Evolutionary conservation across 1,139 yeast species (phyloP).

Genomic region (Yamadazyma aaseri): DNA sequence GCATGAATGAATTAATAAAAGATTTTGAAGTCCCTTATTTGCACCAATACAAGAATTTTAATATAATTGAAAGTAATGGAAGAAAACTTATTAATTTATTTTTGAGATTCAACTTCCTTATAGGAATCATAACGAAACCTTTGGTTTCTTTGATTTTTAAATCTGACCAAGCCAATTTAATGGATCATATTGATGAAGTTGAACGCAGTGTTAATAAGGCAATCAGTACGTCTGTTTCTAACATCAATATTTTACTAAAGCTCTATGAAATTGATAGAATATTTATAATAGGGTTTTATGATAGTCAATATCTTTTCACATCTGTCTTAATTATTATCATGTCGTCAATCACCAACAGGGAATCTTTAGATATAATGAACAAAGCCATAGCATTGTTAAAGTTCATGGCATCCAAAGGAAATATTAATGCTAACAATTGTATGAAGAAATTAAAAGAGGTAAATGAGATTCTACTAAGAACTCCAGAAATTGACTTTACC

Average conservation of each 20-base stretch:
- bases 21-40: slow-evolving; percentile 35
- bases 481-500: slow-evolving; percentile 21
- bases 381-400: slow-evolving; percentile 35
- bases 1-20: slow-evolving; percentile 27
- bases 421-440: slow-evolving; percentile 40
- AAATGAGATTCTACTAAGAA: slow-evolving; percentile 16
- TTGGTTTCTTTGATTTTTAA: slow-evolving; percentile 42
- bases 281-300: slow-evolving; percentile 52
- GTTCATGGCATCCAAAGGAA: slow-evolving; percentile 40
- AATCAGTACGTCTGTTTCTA: slow-evolving; percentile 38
- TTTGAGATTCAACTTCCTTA: slow-evolving; percentile 48
- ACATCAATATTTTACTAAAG: slow-evolving; percentile 37
- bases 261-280: slow-evolving; percentile 35
- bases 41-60: slow-evolving; percentile 21
- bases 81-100: slow-evolving; percentile 38
- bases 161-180: slow-evolving; percentile 23
- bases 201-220: slow-evolving; percentile 38
- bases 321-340: slow-evolving; percentile 43
- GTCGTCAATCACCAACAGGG: slow-evolving; percentile 31
- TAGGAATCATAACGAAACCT: slow-evolving; percentile 47
- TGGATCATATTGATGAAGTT: slow-evolving; percentile 28
- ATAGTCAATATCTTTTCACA: slow-evolving; percentile 48
- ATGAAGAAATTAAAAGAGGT: slow-evolving; percentile 23
- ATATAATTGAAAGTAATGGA: slow-evolving; percentile 21
- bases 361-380: slow-evolving; percentile 25